Percentiles rank a stretch among this genome's conserved stretches.
phyloP scores from a whole-genome alignment of 306 rosid species.

The Quercus engelmannii region DNA sequence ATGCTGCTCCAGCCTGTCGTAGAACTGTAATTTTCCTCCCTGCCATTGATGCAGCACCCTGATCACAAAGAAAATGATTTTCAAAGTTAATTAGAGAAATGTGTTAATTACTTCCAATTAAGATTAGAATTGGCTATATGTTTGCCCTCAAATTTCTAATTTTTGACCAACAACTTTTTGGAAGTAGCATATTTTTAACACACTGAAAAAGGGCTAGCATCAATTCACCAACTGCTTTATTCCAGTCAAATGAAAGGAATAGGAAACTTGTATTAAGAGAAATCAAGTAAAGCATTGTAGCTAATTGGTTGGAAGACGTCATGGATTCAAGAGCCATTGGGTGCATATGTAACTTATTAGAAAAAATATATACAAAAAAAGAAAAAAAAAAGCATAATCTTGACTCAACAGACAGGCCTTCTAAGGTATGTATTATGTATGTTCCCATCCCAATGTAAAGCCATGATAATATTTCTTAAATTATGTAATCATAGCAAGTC shows the following conservation, averaged over 20 bases:
- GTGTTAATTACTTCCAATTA: background rate
- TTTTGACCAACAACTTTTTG: background rate
- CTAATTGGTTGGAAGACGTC: too few relatives aligned
- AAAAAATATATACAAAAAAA: too few relatives aligned
- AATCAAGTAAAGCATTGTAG: background rate
- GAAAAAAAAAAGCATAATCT: too few relatives aligned
- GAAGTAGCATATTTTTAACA: background rate
- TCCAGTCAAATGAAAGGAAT: background rate
- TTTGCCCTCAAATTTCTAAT: background rate
- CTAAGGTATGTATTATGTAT: background rate
- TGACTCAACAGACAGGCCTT: background rate
- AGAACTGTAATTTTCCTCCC: conserved; percentile 66
- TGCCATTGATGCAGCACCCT: conserved; percentile 78
- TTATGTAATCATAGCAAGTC: background rate
- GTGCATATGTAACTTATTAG: too few relatives aligned
- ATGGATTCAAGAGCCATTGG: too few relatives aligned
- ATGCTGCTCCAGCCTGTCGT: conserved; percentile 73
- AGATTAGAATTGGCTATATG: background rate
- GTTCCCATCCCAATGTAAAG: background rate
- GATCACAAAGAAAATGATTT: background rate
- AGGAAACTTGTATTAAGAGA: background rate
- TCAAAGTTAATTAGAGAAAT: background rate
- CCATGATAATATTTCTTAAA: background rate
- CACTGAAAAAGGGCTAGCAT: background rate
- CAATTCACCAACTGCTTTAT: background rate